Conservation (phyloP, 2,329 filamentous ascomycete genomes). For the Fusarium heterosporum region DNA sequence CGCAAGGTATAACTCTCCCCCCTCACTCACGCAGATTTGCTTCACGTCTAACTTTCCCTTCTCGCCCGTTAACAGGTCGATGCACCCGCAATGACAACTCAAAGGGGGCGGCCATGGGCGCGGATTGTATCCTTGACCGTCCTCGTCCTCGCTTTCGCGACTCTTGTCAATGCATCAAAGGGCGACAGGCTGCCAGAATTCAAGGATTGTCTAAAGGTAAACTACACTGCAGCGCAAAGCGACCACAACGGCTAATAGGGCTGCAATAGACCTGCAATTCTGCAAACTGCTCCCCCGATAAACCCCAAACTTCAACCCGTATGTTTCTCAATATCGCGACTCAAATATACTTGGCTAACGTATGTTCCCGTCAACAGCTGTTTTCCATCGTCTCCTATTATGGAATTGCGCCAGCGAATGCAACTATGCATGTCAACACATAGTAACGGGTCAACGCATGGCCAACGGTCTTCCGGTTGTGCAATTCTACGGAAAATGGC, state of each 20-base stretch:
- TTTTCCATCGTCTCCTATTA: constrained; percentile 86
- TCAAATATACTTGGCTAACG: constrained; percentile 22
- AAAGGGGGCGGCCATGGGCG: constrained; percentile 51
- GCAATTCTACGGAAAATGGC: constrained; percentile 99
- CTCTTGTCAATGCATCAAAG: constrained; percentile 73
- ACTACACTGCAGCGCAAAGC: constrained; percentile 6
- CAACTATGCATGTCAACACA: constrained; percentile 97
- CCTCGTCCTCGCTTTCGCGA: constrained; percentile 55
- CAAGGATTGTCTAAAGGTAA: constrained; percentile 83
- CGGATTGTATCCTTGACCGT: constrained; percentile 52
- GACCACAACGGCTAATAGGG: constrained; percentile 25
- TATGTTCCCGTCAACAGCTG: constrained; percentile 64
- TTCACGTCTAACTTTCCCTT: constrained; percentile 6
- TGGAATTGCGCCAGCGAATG: constrained; percentile 96
- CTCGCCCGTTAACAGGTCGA: constrained; percentile 40
- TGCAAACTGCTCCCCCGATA: constrained; percentile 80
- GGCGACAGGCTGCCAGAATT: constrained; percentile 93
- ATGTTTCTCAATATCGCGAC: constrained; percentile 53
- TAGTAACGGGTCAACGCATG: constrained; percentile 80
- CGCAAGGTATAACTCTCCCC: constrained; percentile 12
- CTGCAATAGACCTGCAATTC: constrained; percentile 77
- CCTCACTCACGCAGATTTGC: constrained; percentile 24
- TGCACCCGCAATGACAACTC: constrained; percentile 51
- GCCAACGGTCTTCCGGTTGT: constrained; percentile 75
- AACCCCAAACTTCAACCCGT: constrained; percentile 75